phyloP scores from a whole-genome alignment of 2,329 filamentous ascomycete species.

The Sarocladium strictum region DNA sequence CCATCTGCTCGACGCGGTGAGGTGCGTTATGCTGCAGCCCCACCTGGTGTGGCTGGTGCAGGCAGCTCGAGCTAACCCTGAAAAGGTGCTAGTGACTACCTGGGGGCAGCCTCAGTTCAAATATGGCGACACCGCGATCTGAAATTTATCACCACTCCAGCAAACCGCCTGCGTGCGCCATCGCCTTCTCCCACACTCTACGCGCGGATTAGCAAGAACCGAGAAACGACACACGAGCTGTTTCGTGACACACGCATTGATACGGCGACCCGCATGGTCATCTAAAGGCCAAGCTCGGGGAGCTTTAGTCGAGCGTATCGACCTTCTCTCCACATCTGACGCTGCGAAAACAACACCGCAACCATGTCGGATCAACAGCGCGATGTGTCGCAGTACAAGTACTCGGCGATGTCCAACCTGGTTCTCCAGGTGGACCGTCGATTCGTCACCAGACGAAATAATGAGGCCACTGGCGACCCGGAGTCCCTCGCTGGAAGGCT shows the following conservation, averaged over 20 bases:
- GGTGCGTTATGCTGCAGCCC: background rate
- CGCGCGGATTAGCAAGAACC: background rate
- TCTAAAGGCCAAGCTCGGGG: conserved; percentile 25
- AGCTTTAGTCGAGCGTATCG: conserved; percentile 29
- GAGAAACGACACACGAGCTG: background rate
- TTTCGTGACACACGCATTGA: background rate
- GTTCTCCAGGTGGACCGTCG: conserved; percentile 98
- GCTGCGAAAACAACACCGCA: conserved; percentile 17
- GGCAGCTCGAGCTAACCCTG: conserved; percentile 3
- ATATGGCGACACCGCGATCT: background rate
- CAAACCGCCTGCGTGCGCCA: background rate
- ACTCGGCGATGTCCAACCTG: conserved; percentile 99
- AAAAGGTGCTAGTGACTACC: background rate
- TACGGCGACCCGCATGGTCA: conserved; percentile 22
- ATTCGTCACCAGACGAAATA: conserved; percentile 84
- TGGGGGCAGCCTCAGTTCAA: conserved; percentile 1
- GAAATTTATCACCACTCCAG: conserved; percentile 9
- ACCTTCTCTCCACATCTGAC: conserved; percentile 13
- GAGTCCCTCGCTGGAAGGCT: conserved; percentile 94
- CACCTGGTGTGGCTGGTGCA: conserved; percentile 12
- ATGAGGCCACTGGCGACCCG: conserved; percentile 94
- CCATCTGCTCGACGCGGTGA: background rate
- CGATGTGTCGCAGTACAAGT: conserved; percentile 96
- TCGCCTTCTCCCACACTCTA: background rate
- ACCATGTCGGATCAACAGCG: conserved; percentile 69